These are phyloP conservation scores for Penicillium crystallinum DNA, from an alignment of 495 filamentous ascomycete genomes.

Conservation along the genomic window DNA sequence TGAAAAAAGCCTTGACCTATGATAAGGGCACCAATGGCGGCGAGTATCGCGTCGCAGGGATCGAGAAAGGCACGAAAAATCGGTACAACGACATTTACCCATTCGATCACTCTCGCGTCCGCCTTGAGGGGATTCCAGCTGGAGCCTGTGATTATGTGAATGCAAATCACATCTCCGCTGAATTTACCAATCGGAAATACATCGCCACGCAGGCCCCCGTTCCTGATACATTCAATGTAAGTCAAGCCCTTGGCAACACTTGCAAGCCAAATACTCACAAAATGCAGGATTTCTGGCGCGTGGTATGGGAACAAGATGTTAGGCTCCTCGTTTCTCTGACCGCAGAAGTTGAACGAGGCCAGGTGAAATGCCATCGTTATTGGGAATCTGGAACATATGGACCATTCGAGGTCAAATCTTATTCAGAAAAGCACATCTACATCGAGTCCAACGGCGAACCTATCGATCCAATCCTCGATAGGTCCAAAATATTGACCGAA, in stretches of 20 bases:
- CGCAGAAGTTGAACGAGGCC: slow-evolving; percentile 91
- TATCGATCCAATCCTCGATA: slow-evolving; percentile 7
- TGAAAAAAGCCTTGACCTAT: slow-evolving; percentile 79
- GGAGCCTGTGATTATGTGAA: slow-evolving; percentile 93
- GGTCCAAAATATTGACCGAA: slow-evolving; percentile 14
- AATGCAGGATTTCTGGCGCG: slow-evolving; percentile 92
- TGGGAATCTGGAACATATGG: slow-evolving; percentile 83
- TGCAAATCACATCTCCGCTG: slow-evolving; percentile 76
- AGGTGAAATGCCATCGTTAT: slow-evolving; percentile 91
- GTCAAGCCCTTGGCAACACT: slow-evolving; percentile 24
- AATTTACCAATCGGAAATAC: slow-evolving; percentile 78
- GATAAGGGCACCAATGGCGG: slow-evolving; percentile 40
- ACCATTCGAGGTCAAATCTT: slow-evolving; percentile 63
- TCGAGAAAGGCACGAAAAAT: slow-evolving; percentile 93
- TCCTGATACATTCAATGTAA: slow-evolving; percentile 84
- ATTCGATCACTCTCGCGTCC: slow-evolving; percentile 90
- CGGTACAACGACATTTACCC: slow-evolving; percentile 97
- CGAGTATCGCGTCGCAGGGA: slow-evolving; percentile 67
- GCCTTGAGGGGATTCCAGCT: slow-evolving; percentile 60
- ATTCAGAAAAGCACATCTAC: slow-evolving; percentile 75
- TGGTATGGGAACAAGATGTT: slow-evolving; percentile 94
- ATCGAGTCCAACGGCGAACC: slow-evolving; percentile 48
- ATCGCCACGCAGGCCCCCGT: slow-evolving; percentile 94
- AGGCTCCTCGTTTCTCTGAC: slow-evolving; percentile 94
- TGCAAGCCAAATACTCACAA: slow-evolving; percentile 32